Conservation (phyloP, 768 basidiomycete species). For the Russula foetens region DNA sequence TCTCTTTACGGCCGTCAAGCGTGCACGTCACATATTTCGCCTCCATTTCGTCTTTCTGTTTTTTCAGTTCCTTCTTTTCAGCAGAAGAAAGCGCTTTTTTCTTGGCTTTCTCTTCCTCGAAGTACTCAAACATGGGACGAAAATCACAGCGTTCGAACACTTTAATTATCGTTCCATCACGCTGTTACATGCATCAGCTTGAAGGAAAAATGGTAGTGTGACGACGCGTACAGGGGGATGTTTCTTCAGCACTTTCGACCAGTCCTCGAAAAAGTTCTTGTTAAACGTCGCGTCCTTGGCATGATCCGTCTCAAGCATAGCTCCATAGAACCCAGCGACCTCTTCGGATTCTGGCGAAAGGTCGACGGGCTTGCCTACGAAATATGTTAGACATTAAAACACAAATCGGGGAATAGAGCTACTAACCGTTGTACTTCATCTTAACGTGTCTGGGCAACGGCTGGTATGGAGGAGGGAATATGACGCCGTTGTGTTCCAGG, state of each 20-base stretch:
- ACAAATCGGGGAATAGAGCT: slow-evolving; percentile 6
- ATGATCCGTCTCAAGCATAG: slow-evolving; percentile 88
- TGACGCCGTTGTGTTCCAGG: slow-evolving; percentile 89
- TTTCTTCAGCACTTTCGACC: slow-evolving; percentile 64
- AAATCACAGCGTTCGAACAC: slow-evolving; percentile 85
- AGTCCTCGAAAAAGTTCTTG: slow-evolving; percentile 94
- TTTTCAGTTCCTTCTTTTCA: slow-evolving; percentile 90
- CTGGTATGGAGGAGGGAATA: slow-evolving; percentile 94
- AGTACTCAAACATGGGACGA: slow-evolving; percentile 87
- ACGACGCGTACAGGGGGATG: slow-evolving; percentile 67
- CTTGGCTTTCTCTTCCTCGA: slow-evolving; percentile 87
- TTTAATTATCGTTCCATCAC: slow-evolving; percentile 64
- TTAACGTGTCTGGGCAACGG: slow-evolving; percentile 74
- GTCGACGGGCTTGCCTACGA: slow-evolving; percentile 63
- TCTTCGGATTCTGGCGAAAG: slow-evolving; percentile 88
- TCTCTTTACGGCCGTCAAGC: slow-evolving; percentile 96
- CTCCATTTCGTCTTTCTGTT: slow-evolving; percentile 75
- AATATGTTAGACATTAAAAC: background rate
- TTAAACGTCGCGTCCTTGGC: slow-evolving; percentile 83
- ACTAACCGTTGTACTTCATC: slow-evolving; percentile 90
- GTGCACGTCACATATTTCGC: slow-evolving; percentile 76
- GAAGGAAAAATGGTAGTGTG: background rate
- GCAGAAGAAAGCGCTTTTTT: slow-evolving; percentile 79
- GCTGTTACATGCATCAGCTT: slow-evolving; percentile 31
- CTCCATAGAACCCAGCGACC: slow-evolving; percentile 93